phyloP scores from a whole-genome alignment of 208 protist species.

The Trypanosoma cruzi region DNA sequence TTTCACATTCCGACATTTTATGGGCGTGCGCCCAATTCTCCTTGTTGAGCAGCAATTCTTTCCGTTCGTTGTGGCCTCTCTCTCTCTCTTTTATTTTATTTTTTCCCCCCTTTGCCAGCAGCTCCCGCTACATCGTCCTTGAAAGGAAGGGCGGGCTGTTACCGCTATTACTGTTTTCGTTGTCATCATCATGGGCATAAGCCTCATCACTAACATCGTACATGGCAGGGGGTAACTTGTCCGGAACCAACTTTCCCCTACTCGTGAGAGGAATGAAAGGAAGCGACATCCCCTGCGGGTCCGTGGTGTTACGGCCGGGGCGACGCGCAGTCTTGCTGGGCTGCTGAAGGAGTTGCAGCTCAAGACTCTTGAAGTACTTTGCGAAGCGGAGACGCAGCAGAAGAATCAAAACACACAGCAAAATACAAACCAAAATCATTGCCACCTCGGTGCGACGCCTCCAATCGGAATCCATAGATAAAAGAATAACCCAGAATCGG shows the following conservation, averaged over 20 bases:
- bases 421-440: constrained; percentile 21
- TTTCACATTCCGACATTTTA: background rate
- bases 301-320: background rate
- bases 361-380: constrained; percentile 26
- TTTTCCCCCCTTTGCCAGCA: background rate
- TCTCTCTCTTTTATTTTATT: background rate
- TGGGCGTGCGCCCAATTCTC: background rate
- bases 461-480: background rate
- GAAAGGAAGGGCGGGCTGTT: constrained; percentile 6
- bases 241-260: background rate
- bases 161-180: background rate
- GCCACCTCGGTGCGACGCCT: constrained; percentile 3
- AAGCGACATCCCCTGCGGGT: background rate
- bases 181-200: background rate
- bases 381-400: constrained; percentile 16
- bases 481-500: background rate
- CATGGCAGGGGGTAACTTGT: background rate
- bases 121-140: background rate
- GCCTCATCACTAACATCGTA: background rate
- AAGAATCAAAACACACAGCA: constrained; percentile 13
- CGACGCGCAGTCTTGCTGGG: background rate
- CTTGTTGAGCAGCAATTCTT: background rate
- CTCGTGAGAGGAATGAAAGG: background rate
- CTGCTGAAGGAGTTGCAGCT: background rate
- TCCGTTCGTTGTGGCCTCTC: background rate